Base-by-base conservation (phyloP, 2,329 filamentous ascomycete species). In the Penicillium sp. region DNA sequence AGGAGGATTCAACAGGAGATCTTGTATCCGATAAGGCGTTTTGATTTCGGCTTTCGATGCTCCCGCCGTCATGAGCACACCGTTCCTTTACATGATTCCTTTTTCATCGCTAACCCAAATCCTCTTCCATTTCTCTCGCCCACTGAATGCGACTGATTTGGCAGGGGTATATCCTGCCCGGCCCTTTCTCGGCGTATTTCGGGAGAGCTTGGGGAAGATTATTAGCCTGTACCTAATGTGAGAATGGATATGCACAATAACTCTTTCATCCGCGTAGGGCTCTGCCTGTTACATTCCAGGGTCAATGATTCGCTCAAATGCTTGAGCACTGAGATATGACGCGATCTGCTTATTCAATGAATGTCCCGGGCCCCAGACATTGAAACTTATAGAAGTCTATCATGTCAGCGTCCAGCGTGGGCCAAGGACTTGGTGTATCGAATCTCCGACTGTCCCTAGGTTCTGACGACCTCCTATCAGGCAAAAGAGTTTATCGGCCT, bases 191-290 rank as follows among this genome's bases (percentile, higher is more conserved):
- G 13, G 39, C 46, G 42, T 26, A 38, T 51, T 31, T 31, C 12
- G 16, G 48, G 26, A 45, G 52, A 51, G 41, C 65, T 58, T 60
- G 59, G 49, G 47, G 34, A 52, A 57, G 49, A 52, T 47, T 54
- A 54, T 51, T 53, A 59, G 54, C 52, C 49, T 63, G 61, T 66
- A 66, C 53, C 57, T 67, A 63, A 65, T 65, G 61, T 57, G 62
- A 64, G 62, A 63, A 67, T 66, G 57, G 61, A 66, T 8, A 9
- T 29, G 28, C 28, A 29, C 28, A 29, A 29, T 12, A 29, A 29
- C 5, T 29, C 6, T 29, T 5, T 29, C 7, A 29, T 29, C 28
- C 28, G 8, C 28, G 28, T 29, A 29, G 28, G 28, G 3, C 7
- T 12, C 28, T 29, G 28, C 3, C 7, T 29, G 4, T 29, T 29